Evolutionary conservation across 306 rosid genomes (phyloP).

Genomic region (Citrullus amarus): DNA sequence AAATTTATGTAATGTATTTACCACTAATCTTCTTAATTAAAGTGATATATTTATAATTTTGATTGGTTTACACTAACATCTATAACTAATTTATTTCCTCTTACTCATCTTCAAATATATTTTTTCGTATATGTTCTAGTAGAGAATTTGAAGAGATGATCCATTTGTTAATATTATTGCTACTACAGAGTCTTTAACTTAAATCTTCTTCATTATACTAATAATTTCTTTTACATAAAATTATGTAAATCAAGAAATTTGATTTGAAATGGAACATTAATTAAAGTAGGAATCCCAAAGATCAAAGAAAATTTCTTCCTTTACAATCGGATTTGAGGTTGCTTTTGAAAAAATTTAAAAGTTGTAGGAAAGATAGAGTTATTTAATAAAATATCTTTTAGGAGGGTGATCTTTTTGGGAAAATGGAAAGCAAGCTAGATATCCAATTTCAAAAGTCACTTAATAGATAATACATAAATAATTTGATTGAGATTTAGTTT

Average conservation of each 20-base stretch:
- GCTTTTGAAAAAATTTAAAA: not conserved
- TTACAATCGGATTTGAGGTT: not conserved
- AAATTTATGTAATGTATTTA: too few species aligned
- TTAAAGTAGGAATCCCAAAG: not conserved
- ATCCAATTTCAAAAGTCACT: not conserved
- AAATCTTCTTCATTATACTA: too few species aligned
- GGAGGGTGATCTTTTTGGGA: not conserved
- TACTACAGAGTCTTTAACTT: too few species aligned
- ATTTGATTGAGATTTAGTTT: not conserved
- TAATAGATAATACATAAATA: not conserved
- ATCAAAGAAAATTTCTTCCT: not conserved
- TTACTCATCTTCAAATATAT: too few species aligned
- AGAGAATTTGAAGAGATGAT: too few species aligned
- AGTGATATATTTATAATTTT: too few species aligned
- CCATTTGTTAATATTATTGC: too few species aligned
- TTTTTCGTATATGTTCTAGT: too few species aligned
- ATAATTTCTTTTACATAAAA: not conserved
- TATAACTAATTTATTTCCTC: too few species aligned
- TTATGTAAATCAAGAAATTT: not conserved
- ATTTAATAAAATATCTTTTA: not conserved
- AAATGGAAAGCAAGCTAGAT: conserved; percentile 2
- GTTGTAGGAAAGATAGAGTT: not conserved
- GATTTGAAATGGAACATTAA: not conserved
- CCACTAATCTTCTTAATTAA: too few species aligned
- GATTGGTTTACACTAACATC: too few species aligned